Evolutionary conservation across 2,329 filamentous ascomycete genomes (phyloP), one percentile per base, ranked within the genome.

Genomic region (Lachnellula suecica): DNA sequence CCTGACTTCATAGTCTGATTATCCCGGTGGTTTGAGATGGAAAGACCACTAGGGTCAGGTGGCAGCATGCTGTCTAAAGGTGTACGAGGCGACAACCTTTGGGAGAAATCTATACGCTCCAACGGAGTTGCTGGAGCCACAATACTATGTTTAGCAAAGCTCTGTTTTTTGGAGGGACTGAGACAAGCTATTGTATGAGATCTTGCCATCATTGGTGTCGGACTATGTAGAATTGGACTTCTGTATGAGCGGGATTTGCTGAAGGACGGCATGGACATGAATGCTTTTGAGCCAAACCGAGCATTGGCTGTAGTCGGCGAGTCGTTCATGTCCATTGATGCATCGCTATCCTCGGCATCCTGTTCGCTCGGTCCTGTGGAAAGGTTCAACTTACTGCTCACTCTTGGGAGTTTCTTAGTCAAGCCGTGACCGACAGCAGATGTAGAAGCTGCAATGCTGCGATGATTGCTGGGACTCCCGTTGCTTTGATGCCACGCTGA

Each of bases 21-120:
- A 51, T 65, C 74, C 54, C 70, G 72, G 17, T 77, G 75, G 51
- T 83, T 86, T 3, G 90, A 94, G 54, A 96, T 93, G 1, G 91
- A 92, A 17, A 96, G 74, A 35, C 84, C 83, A 70, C 89, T 95
- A 1, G 91, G 86, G 67, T 97, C 92, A 6, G 87, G 85, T 23
- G 89, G 87, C 23, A 85, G 78, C 63, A 89, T 79, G 49, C 78
- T 80, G 54, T 94, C 91, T 44, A 83, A 83, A 0, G 93, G 93
- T 0, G 93, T 97, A 53, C 83, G 88, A 17, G 91, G 90, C 9
- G 88, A 82, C 17, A 71, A 58, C 29, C 63, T 68, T 63, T 69
- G 74, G 66, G 66, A 73, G 65, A 68, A 83, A 70, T 72, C 78
- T 67, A 73, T 76, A 71, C 71, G 77, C 64, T 80, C 78, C 59